Evolutionary conservation across 2,329 filamentous ascomycete species (phyloP).

Genomic region (Exophiala mesophila): DNA sequence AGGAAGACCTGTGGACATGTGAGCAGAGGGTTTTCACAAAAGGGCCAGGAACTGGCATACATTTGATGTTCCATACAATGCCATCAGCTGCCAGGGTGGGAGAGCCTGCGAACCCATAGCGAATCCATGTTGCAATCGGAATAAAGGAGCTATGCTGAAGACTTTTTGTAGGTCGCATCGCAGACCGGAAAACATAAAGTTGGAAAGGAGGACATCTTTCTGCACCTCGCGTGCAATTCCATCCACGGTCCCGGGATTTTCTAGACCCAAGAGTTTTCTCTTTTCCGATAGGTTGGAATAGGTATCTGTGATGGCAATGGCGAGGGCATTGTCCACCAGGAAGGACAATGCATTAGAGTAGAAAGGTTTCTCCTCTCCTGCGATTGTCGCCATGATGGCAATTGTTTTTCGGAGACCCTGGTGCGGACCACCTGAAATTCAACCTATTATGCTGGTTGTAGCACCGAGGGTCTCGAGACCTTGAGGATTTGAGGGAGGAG

Average conservation of each 20-base stretch:
- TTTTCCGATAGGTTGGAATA: constrained; percentile 77
- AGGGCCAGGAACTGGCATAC: constrained; percentile 46
- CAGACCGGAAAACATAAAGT: constrained; percentile 94
- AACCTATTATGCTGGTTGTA: not conserved
- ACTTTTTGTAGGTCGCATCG: constrained; percentile 95
- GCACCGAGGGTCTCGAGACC: not conserved
- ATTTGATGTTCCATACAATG: constrained; percentile 87
- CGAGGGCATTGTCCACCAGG: constrained; percentile 68
- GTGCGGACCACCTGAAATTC: not conserved
- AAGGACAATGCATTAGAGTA: constrained; percentile 53
- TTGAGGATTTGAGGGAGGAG: constrained; percentile 9
- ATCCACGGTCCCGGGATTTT: constrained; percentile 90
- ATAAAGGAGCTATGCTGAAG: constrained; percentile 87
- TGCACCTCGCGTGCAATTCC: constrained; percentile 85
- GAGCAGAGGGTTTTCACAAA: constrained; percentile 9
- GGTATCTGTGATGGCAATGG: constrained; percentile 66
- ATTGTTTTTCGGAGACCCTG: constrained; percentile 1
- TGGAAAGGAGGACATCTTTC: constrained; percentile 92
- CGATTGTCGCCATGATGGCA: constrained; percentile 25
- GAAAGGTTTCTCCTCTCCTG: constrained; percentile 36
- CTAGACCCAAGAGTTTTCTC: constrained; percentile 79
- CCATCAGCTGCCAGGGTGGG: constrained; percentile 92
- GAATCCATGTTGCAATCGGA: constrained; percentile 96
- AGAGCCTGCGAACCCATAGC: constrained; percentile 84
- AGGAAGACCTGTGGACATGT: constrained; percentile 67